Percentiles rank a stretch among this genome's conserved stretches.
Conservation (phyloP, 2,329 filamentous ascomycete genomes). For the Aspergillus udagawae region DNA sequence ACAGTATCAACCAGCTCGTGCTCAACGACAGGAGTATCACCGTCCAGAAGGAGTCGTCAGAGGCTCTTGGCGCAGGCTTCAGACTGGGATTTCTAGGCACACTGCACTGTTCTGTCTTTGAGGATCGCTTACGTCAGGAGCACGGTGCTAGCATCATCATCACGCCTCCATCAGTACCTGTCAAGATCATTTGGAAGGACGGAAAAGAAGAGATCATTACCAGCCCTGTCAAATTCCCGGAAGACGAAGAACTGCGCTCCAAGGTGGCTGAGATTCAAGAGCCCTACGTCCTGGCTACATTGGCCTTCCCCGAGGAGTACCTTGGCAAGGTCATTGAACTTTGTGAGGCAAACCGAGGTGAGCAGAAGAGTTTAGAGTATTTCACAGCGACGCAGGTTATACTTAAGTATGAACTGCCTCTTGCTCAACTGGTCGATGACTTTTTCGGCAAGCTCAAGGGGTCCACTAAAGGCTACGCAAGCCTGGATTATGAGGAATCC, state of each 20-base stretch:
- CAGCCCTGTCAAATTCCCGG: conserved; percentile 85
- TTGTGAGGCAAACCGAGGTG: conserved; percentile 83
- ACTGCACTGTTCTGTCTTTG: conserved; percentile 97
- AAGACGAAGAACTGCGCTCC: conserved; percentile 56
- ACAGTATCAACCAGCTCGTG: conserved; percentile 89
- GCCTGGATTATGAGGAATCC: conserved; percentile 93
- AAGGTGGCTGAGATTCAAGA: conserved; percentile 63
- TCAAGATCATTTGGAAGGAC: conserved; percentile 74
- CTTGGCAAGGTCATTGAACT: conserved; percentile 92
- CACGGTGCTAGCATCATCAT: conserved; percentile 95
- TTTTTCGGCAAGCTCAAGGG: conserved; percentile 97
- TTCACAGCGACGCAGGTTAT: conserved; percentile 93
- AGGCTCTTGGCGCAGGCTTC: conserved; percentile 91
- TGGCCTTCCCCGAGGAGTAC: conserved; percentile 91
- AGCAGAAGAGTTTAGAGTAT: conserved; percentile 83
- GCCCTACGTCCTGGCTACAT: conserved; percentile 74
- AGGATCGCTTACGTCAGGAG: conserved; percentile 89
- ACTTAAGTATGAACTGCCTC: conserved; percentile 82
- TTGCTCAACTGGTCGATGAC: conserved; percentile 89
- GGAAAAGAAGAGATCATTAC: conserved; percentile 75
- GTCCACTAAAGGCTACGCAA: conserved; percentile 89
- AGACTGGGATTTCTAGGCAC: conserved; percentile 93
- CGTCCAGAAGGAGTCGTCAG: conserved; percentile 87
- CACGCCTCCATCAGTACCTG: conserved; percentile 91
- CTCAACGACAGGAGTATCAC: conserved; percentile 95